phyloP scores from a whole-genome alignment of 2,329 filamentous ascomycete genomes.

The Paramyrothecium sp. region DNA sequence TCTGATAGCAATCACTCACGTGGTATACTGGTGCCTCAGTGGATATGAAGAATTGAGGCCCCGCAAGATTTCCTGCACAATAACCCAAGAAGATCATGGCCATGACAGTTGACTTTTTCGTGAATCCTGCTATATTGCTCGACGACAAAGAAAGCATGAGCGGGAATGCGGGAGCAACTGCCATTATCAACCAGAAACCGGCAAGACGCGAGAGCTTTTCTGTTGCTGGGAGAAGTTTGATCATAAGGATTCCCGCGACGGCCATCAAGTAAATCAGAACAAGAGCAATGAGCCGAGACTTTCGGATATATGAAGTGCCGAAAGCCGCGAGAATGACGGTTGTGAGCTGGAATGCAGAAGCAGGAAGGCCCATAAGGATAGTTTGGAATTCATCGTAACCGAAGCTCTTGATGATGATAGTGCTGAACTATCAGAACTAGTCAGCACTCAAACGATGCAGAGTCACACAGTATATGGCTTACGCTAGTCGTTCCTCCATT shows the following conservation, averaged over 20 bases:
- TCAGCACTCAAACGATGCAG: too few relatives aligned
- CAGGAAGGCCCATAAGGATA: conserved; percentile 4
- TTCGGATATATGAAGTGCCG: conserved; percentile 10
- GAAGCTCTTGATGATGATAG: conserved; percentile 17
- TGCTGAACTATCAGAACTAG: conserved; percentile 13
- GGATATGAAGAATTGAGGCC: conserved; percentile 37
- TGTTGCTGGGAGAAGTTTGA: conserved; percentile 10
- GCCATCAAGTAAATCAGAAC: conserved; percentile 9
- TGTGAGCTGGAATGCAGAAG: conserved; percentile 8
- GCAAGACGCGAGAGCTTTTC: conserved; percentile 15
- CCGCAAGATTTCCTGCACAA: conserved; percentile 58
- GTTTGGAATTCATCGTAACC: conserved; percentile 13
- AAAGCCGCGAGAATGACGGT: conserved; percentile 13
- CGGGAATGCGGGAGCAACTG: conserved; percentile 39
- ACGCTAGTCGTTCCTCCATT: too few relatives aligned
- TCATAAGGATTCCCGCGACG: conserved; percentile 13
- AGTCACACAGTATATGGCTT: too few relatives aligned
- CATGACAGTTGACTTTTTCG: conserved; percentile 58
- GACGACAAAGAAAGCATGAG: conserved; percentile 54
- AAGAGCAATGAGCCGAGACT: conserved; percentile 3
- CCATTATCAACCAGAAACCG: conserved; percentile 45
- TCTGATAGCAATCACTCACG: too few relatives aligned
- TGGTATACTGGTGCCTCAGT: conserved; percentile 18
- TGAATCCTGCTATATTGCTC: conserved; percentile 59
- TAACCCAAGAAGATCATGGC: conserved; percentile 58